A percentile compares a stretch with the other conserved stretches of the same genome.
Evolutionary conservation across 2,329 filamentous ascomycete species (phyloP).

Genomic region (Microascus cirrosus): DNA sequence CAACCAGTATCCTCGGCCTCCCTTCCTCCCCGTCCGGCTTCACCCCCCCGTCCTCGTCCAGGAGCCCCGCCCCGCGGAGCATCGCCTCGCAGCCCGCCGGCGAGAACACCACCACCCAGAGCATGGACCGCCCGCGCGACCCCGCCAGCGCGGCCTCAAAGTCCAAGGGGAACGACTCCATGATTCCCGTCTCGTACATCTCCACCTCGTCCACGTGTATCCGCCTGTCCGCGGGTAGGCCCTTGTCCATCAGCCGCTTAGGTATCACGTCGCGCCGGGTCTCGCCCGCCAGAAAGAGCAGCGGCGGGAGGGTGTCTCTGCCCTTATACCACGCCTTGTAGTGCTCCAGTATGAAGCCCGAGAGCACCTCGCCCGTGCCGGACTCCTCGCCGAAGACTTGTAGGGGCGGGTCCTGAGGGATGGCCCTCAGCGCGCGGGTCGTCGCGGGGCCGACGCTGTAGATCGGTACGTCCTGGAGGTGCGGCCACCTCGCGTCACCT

Average conservation of each 20-base stretch:
- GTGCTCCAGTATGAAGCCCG: slow-evolving; percentile 66
- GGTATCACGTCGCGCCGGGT: slow-evolving; percentile 85
- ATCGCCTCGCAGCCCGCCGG: slow-evolving; percentile 55
- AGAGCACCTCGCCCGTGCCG: slow-evolving; percentile 74
- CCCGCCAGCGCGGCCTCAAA: slow-evolving; percentile 47
- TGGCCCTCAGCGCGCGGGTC: slow-evolving; percentile 56
- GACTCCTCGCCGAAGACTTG: slow-evolving; percentile 68
- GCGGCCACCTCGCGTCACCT: slow-evolving; percentile 28
- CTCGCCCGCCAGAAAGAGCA: slow-evolving; percentile 86
- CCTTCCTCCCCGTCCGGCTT: slow-evolving; percentile 23
- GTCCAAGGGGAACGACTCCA: slow-evolving; percentile 62
- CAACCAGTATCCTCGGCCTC: slow-evolving; percentile 47
- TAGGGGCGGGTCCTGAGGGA: slow-evolving; percentile 36
- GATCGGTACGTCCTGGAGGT: slow-evolving; percentile 46
- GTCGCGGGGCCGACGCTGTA: slow-evolving; percentile 79
- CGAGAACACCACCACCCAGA: slow-evolving; percentile 42
- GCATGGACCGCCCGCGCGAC: slow-evolving; percentile 48
- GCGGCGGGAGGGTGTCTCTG: slow-evolving; percentile 38
- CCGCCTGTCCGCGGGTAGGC: slow-evolving; percentile 33
- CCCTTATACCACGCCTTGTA: slow-evolving; percentile 47
- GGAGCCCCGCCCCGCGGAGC: slow-evolving; percentile 39
- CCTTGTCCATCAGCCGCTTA: slow-evolving; percentile 54
- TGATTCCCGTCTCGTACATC: slow-evolving; percentile 78
- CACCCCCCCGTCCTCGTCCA: slow-evolving; percentile 25
- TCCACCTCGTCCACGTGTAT: slow-evolving; percentile 68